Conservation (phyloP, 2,329 filamentous ascomycete genomes). For the Coniochaeta hoffmannii region DNA sequence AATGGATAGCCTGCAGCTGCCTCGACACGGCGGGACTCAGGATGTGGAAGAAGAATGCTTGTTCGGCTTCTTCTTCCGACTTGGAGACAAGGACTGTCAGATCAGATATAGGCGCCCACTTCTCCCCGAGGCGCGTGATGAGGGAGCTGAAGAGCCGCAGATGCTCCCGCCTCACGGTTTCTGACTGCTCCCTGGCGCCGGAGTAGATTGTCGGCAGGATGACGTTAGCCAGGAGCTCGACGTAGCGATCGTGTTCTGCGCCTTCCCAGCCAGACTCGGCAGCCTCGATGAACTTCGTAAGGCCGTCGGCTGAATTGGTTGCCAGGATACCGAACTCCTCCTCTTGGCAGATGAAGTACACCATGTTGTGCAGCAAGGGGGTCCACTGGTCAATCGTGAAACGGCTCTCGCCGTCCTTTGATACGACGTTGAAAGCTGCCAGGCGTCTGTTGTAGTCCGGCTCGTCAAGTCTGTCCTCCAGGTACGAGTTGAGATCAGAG, state of each 20-base stretch:
- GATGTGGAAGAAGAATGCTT: constrained; percentile 87
- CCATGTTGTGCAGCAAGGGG: constrained; percentile 79
- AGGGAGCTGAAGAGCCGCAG: constrained; percentile 73
- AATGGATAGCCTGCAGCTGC: constrained; percentile 74
- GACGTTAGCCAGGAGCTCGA: constrained; percentile 52
- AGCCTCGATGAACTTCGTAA: constrained; percentile 71
- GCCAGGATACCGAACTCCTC: constrained; percentile 82
- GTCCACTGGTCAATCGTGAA: constrained; percentile 74
- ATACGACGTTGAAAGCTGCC: constrained; percentile 66
- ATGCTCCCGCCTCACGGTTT: constrained; percentile 78
- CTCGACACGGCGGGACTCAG: constrained; percentile 83
- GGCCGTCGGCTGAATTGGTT: constrained; percentile 69
- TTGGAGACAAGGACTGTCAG: constrained; percentile 59
- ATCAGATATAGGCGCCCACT: constrained; percentile 64
- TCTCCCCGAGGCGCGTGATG: constrained; percentile 57
- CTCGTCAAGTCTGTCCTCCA: constrained; percentile 65
- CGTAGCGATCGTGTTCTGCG: constrained; percentile 39
- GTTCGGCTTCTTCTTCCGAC: constrained; percentile 56
- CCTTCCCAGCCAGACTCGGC: constrained; percentile 36
- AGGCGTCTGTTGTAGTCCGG: constrained; percentile 82
- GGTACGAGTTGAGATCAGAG: constrained; percentile 73
- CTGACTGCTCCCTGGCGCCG: constrained; percentile 70
- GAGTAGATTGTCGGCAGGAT: constrained; percentile 70
- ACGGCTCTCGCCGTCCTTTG: constrained; percentile 47
- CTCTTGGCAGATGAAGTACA: constrained; percentile 78